Conservation (phyloP, 345 rosid species). For the Eucalyptus virginea region DNA sequence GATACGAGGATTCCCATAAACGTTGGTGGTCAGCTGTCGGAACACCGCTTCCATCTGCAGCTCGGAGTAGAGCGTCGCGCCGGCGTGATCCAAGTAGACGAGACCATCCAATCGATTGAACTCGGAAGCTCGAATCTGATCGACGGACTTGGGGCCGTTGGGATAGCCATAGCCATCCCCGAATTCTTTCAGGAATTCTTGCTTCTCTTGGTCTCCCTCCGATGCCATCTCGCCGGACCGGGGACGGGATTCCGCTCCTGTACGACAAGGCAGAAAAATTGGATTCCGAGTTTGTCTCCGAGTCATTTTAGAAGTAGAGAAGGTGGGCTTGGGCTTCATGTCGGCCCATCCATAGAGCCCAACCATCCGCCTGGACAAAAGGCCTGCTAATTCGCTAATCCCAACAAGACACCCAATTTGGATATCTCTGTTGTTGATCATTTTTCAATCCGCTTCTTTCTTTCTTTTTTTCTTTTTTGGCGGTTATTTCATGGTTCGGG, state of each 20-base stretch:
- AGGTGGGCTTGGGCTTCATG: not conserved
- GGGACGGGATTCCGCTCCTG: not conserved
- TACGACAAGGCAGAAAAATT: not conserved
- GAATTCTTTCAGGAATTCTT: constrained; percentile 54
- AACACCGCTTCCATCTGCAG: constrained; percentile 82
- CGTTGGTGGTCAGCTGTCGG: constrained; percentile 41
- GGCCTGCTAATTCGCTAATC: not conserved
- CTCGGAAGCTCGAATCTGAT: constrained; percentile 66
- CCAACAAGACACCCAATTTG: not conserved
- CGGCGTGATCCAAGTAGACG: constrained; percentile 94
- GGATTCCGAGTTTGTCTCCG: not conserved
- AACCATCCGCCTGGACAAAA: not conserved
- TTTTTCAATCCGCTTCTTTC: not conserved
- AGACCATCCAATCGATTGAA: constrained; percentile 74
- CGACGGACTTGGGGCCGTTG: constrained; percentile 52
- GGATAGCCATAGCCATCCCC: constrained; percentile 80
- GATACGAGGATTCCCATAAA: constrained; percentile 99
- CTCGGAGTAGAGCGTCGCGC: constrained; percentile 92
- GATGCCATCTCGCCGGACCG: not conserved
- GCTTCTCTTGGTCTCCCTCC: constrained; percentile 15
- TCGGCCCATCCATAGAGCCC: not conserved
- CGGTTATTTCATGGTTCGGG: not conserved
- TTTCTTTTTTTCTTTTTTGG: not conserved
- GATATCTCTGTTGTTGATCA: not conserved
- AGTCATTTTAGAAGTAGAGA: not conserved